Percentiles rank a stretch among this genome's conserved stretches.
Evolutionary conservation across 345 rosid genomes (phyloP).

Genomic region (Nasturtium officinale): DNA sequence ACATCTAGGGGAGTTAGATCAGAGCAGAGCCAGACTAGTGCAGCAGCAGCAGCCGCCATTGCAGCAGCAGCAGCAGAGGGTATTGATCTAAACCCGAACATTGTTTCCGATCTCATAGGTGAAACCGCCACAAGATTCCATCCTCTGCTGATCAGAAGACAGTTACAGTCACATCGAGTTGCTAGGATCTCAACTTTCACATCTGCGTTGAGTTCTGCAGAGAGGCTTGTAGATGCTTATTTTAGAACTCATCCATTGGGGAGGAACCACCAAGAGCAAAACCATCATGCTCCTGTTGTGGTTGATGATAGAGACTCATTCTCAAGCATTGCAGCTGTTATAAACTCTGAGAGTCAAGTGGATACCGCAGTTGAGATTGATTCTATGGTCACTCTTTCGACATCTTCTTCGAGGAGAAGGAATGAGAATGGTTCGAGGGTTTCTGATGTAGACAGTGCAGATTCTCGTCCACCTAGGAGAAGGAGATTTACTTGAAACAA

Average conservation of each 20-base stretch:
- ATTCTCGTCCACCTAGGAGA: slow-evolving; percentile 86
- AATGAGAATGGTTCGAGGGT: slow-evolving; percentile 64
- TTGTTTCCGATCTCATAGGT: slow-evolving; percentile 56
- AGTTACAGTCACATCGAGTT: slow-evolving; percentile 60
- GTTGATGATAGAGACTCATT: slow-evolving; percentile 91
- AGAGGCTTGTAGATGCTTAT: slow-evolving; percentile 60
- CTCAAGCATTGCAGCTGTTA: slow-evolving; percentile 84
- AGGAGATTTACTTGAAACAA: slow-evolving; percentile 58
- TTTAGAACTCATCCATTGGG: slow-evolving; percentile 54
- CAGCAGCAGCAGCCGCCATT: slow-evolving; percentile 47
- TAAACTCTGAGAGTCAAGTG: slow-evolving; percentile 82
- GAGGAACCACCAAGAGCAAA: slow-evolving; percentile 67
- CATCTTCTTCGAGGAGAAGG: slow-evolving; percentile 81
- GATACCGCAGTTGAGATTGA: slow-evolving; percentile 87
- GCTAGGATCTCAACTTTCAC: slow-evolving; percentile 52
- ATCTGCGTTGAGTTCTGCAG: slow-evolving; percentile 60
- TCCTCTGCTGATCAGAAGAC: slow-evolving; percentile 58
- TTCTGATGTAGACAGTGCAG: slow-evolving; percentile 78
- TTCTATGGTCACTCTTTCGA: slow-evolving; percentile 79
- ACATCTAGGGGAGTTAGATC: slow-evolving; percentile 72
- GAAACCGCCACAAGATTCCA: slow-evolving; percentile 55
- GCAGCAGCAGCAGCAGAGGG: slow-evolving; percentile 58
- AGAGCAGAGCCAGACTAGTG: slow-evolving; percentile 58
- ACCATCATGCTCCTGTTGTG: slow-evolving; percentile 50
- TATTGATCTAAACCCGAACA: slow-evolving; percentile 54